Conservation (phyloP, 352 stramenopile genomes). For the Blastocystis sp. region DNA sequence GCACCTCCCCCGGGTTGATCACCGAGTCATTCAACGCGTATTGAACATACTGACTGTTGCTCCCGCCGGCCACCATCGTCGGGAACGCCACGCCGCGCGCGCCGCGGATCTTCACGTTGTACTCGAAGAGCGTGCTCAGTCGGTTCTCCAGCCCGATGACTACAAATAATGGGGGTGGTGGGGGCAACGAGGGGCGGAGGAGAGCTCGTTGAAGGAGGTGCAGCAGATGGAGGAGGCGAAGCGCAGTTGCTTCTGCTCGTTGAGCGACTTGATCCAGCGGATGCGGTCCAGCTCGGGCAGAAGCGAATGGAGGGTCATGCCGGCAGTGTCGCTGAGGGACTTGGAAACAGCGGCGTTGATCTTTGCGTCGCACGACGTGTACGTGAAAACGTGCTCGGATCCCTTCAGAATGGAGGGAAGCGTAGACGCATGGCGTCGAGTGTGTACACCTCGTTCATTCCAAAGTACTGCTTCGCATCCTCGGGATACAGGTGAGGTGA, state of each 20-base stretch:
- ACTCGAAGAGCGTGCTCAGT: slow-evolving; percentile 47
- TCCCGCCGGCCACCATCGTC: slow-evolving; percentile 27
- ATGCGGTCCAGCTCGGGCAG: slow-evolving; percentile 57
- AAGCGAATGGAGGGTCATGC: slow-evolving; percentile 1
- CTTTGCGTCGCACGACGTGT: slow-evolving; percentile 1
- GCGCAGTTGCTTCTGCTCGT: slow-evolving; percentile 59
- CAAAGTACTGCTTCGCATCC: slow-evolving; percentile 64
- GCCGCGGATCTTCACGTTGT: slow-evolving; percentile 60
- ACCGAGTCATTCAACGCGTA: slow-evolving; percentile 48
- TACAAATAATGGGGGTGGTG: background rate
- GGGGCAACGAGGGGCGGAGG: slow-evolving; percentile 6
- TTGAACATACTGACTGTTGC: slow-evolving; percentile 49
- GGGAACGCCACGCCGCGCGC: slow-evolving; percentile 42
- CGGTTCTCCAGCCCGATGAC: slow-evolving; percentile 62
- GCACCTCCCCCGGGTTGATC: slow-evolving; percentile 52
- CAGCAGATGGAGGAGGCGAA: slow-evolving; percentile 51
- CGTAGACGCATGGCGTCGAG: background rate
- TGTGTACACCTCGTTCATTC: slow-evolving; percentile 44
- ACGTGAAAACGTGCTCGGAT: slow-evolving; percentile 4
- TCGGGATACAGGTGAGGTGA: slow-evolving; percentile 32
- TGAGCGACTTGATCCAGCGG: slow-evolving; percentile 66
- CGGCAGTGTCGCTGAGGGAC: background rate
- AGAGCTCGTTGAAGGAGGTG: slow-evolving; percentile 54
- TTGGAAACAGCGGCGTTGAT: background rate
- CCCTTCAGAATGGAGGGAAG: slow-evolving; percentile 6